Base-by-base conservation (phyloP, 1,284 basidiomycete genomes). In the Puccinia horiana region DNA sequence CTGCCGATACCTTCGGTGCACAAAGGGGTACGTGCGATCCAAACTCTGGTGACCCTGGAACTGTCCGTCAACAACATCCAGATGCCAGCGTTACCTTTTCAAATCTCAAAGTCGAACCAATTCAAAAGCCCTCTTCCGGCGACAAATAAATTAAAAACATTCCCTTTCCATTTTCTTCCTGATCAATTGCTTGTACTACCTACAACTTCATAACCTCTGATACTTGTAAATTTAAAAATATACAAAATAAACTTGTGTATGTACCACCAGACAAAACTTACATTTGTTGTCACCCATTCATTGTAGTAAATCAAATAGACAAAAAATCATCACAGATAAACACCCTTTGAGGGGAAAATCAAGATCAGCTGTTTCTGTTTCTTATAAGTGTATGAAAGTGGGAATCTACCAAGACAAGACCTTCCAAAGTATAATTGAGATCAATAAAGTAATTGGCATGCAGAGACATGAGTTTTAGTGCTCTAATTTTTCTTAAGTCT, bases 81-180 rank as follows among this genome's bases (percentile, higher is more conserved):
- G 56, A 61, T 29, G 74, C 54, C 29, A n/a, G 35, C 29, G 74
- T 76, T 18, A 44, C 35, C 26, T 76, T 58, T 44, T 76, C 74
- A 9, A 76, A 76, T 40, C 18, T 76, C 49, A 56, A 61, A 26
- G 23, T 76, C 44, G 52, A 23, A 44, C 35, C 52, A 35, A 76
- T 76, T 26, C 18, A 42, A 4, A 26, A 49, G 26, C 9, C 26
- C 32, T n/a, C 26, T 26, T 26, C 29, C n/a, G 9, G 23, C 3
- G 35, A 37, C 2, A 26, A 67, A 67, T 8, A 4, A 35, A 8
- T 32, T 67, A 5, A 6, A 2, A 35, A 6, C 63, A 44, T 56
- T 26, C 23, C 26, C 12, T 8, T 20, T 56, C 26, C 54, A n/a
- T 56, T 56, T 56, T 56, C 54, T 56, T 56, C 54, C 12, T 56